Evolutionary conservation across 306 rosid species (phyloP).

Genomic region (Carpinus fangiana): DNA sequence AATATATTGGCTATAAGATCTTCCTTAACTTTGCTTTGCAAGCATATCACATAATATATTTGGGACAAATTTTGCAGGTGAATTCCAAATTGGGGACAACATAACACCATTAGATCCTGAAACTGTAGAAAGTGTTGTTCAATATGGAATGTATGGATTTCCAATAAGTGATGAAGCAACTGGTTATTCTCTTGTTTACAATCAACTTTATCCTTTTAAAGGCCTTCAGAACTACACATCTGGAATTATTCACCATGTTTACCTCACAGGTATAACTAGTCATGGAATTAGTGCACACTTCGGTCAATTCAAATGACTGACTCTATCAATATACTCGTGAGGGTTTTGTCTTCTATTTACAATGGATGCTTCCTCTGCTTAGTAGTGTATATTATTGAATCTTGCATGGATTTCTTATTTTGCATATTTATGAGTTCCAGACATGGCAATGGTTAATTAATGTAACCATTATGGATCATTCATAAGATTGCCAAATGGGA

Average conservation of each 20-base stretch:
- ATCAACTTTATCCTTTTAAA: constrained; percentile 82
- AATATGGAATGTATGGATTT: constrained; percentile 52
- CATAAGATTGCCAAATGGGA: not conserved
- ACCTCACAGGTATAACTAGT: constrained; percentile 55
- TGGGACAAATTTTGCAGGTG: constrained; percentile 52
- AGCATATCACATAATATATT: constrained; percentile 2
- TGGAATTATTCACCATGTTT: constrained; percentile 93
- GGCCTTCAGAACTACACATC: constrained; percentile 93
- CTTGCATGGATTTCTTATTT: not conserved
- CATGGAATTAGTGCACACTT: not conserved
- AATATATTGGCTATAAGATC: not conserved
- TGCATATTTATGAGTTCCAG: not conserved
- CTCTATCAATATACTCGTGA: not conserved
- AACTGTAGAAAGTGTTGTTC: constrained; percentile 60
- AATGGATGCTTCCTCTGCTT: not conserved
- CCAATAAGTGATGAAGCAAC: constrained; percentile 36
- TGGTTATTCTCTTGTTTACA: constrained; percentile 74
- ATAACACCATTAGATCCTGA: constrained; percentile 64
- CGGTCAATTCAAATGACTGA: not conserved
- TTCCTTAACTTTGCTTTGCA: not conserved
- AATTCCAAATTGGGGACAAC: constrained; percentile 75
- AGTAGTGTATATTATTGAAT: not conserved
- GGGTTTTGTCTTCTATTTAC: not conserved
- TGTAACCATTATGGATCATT: not conserved
- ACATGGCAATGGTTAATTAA: not conserved